Evolutionary conservation across 306 rosid species (phyloP).

Genomic region (Ammopiptanthus mongolicus): DNA sequence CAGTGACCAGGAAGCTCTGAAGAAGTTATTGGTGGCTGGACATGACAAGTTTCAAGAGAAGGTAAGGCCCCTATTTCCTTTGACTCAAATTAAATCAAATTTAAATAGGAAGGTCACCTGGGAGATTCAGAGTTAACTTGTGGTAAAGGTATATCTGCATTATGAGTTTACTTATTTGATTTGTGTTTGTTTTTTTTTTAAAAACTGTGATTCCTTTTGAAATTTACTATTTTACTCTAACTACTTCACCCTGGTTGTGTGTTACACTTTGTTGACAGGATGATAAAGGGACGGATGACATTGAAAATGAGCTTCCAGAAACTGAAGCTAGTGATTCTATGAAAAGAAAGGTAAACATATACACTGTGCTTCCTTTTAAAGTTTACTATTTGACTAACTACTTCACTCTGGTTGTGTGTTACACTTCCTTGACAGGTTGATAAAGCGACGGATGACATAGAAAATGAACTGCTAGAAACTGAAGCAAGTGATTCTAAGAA

Average conservation of each 20-base stretch:
- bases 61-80: slow-evolving; percentile 15
- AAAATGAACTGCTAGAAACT: slow-evolving; percentile 33
- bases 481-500: slow-evolving; percentile 36
- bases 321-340: slow-evolving; percentile 32
- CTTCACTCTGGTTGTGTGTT: neutral
- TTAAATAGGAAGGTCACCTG: neutral
- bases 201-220: neutral
- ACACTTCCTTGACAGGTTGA: slow-evolving; percentile 29
- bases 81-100: neutral
- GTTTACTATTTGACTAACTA: neutral
- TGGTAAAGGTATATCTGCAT: neutral
- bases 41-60: slow-evolving; percentile 29
- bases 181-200: neutral
- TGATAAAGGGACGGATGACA: slow-evolving; percentile 25
- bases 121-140: neutral
- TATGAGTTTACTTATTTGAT: neutral
- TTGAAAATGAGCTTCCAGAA: slow-evolving; percentile 35
- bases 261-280: slow-evolving; percentile 31
- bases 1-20: slow-evolving; percentile 69
- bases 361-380: neutral
- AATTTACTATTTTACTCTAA: neutral
- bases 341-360: slow-evolving; percentile 5
- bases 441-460: slow-evolving; percentile 29
- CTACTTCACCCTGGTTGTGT: neutral
- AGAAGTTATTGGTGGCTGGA: slow-evolving; percentile 39